Percentiles rank a stretch among this genome's conserved stretches.
These are phyloP conservation scores for Tetrahymena elliotti DNA, from an alignment of 73 alveolate species.

Conservation along the genomic window DNA sequence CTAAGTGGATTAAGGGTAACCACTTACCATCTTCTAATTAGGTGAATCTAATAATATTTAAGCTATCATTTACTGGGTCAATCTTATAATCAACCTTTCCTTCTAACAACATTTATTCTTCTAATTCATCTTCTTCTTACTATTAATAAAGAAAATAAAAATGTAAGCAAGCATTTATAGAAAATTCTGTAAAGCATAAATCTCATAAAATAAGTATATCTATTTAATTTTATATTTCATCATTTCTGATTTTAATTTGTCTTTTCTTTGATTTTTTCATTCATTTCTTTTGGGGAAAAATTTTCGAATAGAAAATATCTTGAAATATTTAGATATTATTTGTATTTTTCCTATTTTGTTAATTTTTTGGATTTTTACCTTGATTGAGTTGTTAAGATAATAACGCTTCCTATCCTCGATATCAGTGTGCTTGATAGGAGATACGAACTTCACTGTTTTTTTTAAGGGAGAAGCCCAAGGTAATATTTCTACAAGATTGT, in stretches of 20 bases:
- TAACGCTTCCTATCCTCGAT: background rate
- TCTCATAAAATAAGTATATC: background rate
- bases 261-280: background rate
- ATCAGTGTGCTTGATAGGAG: background rate
- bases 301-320: background rate
- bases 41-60: background rate
- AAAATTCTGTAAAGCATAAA: no score
- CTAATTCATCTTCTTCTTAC: background rate
- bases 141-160: background rate
- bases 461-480: background rate
- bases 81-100: background rate
- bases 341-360: background rate
- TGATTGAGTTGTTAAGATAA: background rate
- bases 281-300: background rate
- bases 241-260: background rate
- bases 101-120: background rate
- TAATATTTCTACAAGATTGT: background rate
- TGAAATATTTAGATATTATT: no score
- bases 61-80: background rate
- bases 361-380: background rate
- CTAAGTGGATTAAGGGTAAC: background rate
- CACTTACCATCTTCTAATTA: background rate
- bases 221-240: background rate
- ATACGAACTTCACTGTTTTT: background rate
- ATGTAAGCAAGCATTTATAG: background rate